Evolutionary conservation across 441 rosid genomes (phyloP).

Genomic region (Aleurites moluccanus): DNA sequence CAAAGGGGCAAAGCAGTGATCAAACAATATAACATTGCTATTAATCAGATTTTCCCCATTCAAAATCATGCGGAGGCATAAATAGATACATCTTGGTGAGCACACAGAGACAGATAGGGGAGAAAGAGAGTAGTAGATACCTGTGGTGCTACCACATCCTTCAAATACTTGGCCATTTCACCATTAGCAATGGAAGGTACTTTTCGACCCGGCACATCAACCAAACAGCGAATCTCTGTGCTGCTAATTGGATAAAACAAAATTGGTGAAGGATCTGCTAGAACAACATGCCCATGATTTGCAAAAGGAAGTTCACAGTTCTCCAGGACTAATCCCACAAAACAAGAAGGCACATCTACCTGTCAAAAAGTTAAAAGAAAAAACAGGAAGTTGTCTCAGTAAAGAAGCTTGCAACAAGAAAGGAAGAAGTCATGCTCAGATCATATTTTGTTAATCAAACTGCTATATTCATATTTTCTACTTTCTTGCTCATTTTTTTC

Average conservation of each 20-base stretch:
- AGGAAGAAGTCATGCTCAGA: neutral
- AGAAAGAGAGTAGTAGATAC: conserved; percentile 15
- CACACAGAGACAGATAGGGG: neutral
- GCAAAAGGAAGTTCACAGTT: conserved; percentile 66
- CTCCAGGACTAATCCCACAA: conserved; percentile 69
- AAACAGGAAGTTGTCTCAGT: conserved; percentile 9
- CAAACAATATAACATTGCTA: neutral
- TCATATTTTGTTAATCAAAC: neutral
- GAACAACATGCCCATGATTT: conserved; percentile 69
- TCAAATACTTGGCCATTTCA: conserved; percentile 74
- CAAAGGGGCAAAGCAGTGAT: conserved; percentile 1
- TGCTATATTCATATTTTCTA: neutral
- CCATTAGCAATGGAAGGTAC: conserved; percentile 71
- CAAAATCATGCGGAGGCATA: too few species aligned
- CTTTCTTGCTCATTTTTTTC: neutral
- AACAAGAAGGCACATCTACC: conserved; percentile 77
- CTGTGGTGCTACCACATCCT: conserved; percentile 61
- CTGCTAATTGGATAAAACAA: conserved; percentile 72
- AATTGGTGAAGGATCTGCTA: conserved; percentile 71
- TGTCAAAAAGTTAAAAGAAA: conserved; percentile 19
- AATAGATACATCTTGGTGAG: too few species aligned
- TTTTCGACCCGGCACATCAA: conserved; percentile 70
- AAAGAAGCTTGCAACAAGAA: conserved; percentile 17
- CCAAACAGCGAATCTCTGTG: conserved; percentile 67
- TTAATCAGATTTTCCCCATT: neutral